phyloP scores from a whole-genome alignment of 306 rosid species.

The Corylus heterophylla region DNA sequence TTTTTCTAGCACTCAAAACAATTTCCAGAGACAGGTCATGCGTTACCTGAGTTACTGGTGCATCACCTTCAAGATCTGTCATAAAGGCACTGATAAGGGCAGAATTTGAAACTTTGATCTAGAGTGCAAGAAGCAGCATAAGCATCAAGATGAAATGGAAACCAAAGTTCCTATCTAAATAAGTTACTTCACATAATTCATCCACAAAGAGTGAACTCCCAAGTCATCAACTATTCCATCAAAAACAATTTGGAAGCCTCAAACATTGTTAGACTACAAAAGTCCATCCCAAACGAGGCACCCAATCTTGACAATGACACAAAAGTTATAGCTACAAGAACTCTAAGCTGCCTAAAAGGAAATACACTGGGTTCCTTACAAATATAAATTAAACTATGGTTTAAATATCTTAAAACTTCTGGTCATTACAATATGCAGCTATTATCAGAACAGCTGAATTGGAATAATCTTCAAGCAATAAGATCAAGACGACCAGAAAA shows the following conservation, averaged over 20 bases:
- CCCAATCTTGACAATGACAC: neutral
- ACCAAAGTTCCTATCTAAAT: conserved; percentile 4
- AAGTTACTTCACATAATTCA: conserved; percentile 6
- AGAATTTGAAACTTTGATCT: conserved; percentile 97
- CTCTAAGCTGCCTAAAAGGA: neutral
- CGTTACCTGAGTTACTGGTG: conserved; percentile 86
- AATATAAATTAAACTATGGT: neutral
- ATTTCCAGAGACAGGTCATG: conserved; percentile 15
- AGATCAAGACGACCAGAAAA: too few species aligned
- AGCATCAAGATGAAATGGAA: conserved; percentile 24
- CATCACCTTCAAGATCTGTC: conserved; percentile 87
- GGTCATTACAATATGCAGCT: neutral
- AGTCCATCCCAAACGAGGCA: neutral
- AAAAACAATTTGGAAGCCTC: neutral
- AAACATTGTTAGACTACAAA: neutral
- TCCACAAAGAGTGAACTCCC: neutral
- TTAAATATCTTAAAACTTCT: neutral
- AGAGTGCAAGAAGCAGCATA: conserved; percentile 20
- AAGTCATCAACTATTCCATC: neutral
- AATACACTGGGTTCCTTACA: neutral
- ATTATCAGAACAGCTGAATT: neutral
- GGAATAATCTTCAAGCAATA: neutral
- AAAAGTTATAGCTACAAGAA: neutral
- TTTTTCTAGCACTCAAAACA: conserved; percentile 14
- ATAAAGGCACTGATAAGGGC: conserved; percentile 96